Conservation (phyloP, 306 rosid species). For the Dalbergia cochinchinensis region DNA sequence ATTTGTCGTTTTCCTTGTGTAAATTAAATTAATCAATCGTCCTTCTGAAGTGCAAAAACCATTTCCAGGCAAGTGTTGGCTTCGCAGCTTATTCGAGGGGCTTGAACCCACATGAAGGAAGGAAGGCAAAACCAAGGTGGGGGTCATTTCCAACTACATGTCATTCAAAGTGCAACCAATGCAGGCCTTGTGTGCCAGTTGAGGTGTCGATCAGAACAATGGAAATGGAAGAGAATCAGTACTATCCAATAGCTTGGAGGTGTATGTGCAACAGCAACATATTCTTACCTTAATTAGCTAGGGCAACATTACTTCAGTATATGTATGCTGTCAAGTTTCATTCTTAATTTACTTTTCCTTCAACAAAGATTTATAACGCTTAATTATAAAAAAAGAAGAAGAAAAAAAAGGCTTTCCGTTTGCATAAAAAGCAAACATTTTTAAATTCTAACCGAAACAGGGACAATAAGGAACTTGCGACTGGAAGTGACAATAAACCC, state of each 20-base stretch:
- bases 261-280: conserved; percentile 63
- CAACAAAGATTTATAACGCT: background rate
- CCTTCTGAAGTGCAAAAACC: background rate
- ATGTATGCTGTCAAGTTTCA: background rate
- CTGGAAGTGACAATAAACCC: background rate
- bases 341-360: background rate
- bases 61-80: conserved; percentile 45
- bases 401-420: background rate
- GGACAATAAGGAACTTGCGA: background rate
- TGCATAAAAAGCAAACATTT: conserved; percentile 10
- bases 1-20: background rate
- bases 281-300: conserved; percentile 56
- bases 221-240: conserved; percentile 53
- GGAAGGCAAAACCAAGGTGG: conserved; percentile 36
- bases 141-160: conserved; percentile 66
- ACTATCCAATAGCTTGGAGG: conserved; percentile 75
- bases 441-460: background rate
- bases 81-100: background rate
- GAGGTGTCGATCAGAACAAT: conserved; percentile 61
- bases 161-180: conserved; percentile 60
- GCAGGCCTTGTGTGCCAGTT: conserved; percentile 71
- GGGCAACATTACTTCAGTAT: background rate
- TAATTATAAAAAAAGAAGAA: too few relatives aligned
- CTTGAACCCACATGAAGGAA: conserved; percentile 19
- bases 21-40: background rate